Evolutionary conservation across 108 stramenopile genomes (phyloP).

Genomic region (Cyclostephanos invisitatus): DNA sequence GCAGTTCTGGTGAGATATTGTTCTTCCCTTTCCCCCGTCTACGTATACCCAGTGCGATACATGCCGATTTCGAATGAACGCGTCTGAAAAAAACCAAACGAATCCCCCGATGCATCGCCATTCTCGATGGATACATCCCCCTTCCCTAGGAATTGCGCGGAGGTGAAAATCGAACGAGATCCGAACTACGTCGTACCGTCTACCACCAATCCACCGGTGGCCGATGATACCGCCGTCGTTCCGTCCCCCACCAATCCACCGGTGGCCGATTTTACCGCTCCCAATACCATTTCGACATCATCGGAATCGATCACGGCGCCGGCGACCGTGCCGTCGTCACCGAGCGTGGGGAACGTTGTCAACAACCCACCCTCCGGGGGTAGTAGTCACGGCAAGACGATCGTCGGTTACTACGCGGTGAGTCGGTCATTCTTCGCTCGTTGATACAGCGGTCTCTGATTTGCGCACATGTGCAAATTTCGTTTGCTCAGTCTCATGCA

Average conservation of each 20-base stretch:
- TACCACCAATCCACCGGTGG: neutral
- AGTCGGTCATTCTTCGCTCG: neutral
- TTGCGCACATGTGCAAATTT: too few species aligned
- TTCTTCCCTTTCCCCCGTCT: too few species aligned
- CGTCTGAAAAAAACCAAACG: neutral
- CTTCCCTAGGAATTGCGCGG: conserved; percentile 31
- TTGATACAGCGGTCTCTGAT: neutral
- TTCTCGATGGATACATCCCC: too few species aligned
- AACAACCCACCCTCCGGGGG: neutral
- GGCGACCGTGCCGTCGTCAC: conserved; percentile 6
- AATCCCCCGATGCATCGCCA: conserved; percentile 1
- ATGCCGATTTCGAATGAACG: neutral
- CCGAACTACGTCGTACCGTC: neutral
- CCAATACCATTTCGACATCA: neutral
- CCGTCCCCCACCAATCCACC: neutral
- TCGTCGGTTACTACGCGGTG: conserved; percentile 46
- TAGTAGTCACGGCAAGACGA: conserved; percentile 37
- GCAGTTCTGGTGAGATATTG: conserved; percentile 13
- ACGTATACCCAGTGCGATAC: too few species aligned
- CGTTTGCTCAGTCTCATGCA: conserved; percentile 11
- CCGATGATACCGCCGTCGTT: neutral
- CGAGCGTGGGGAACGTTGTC: neutral
- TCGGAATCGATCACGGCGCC: conserved; percentile 15
- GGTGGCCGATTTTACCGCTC: neutral
- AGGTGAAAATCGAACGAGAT: conserved; percentile 23